A percentile compares a stretch with the other conserved stretches of the same genome.
Evolutionary conservation across 2,329 filamentous ascomycete genomes (phyloP).

Genomic region (Elsinoe ampelina): DNA sequence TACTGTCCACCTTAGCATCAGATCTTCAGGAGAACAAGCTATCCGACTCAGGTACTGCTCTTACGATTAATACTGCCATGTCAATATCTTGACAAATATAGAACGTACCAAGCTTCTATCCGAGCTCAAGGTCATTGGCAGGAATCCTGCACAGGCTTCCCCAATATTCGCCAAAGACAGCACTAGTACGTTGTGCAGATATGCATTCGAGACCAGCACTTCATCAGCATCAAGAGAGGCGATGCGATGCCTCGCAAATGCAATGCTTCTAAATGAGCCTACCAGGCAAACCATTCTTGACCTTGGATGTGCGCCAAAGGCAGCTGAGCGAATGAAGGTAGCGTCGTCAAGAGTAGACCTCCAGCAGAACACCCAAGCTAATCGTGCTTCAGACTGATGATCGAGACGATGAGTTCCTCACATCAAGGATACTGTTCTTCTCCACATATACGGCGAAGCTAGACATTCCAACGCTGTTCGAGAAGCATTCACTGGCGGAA

Average conservation of each 20-base stretch:
- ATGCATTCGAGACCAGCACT: constrained; percentile 62
- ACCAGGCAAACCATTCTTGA: constrained; percentile 67
- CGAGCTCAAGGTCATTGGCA: constrained; percentile 68
- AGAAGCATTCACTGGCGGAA: constrained; percentile 56
- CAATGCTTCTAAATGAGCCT: constrained; percentile 59
- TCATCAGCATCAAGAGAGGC: constrained; percentile 61
- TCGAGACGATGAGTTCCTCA: constrained; percentile 77
- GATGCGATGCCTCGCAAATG: constrained; percentile 75
- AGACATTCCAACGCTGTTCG: constrained; percentile 56
- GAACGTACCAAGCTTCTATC: constrained; percentile 51
- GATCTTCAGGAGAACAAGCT: constrained; percentile 54
- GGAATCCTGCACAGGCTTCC: constrained; percentile 61
- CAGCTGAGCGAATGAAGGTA: constrained; percentile 59
- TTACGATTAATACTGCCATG: constrained; percentile 20
- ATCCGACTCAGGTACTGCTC: constrained; percentile 45
- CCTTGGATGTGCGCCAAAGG: constrained; percentile 55
- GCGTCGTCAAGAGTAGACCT: neutral
- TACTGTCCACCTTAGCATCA: constrained; percentile 39
- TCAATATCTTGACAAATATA: constrained; percentile 27
- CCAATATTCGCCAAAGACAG: constrained; percentile 82
- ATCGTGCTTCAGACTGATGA: constrained; percentile 47
- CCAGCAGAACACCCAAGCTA: neutral
- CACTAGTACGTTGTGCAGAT: constrained; percentile 59
- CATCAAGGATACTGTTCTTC: constrained; percentile 69
- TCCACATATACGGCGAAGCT: constrained; percentile 68